Evolutionary conservation across 2,329 filamentous ascomycete species (phyloP), one percentile per base, ranked within the genome.

Genomic region (Aspergillus spinulosporus): DNA sequence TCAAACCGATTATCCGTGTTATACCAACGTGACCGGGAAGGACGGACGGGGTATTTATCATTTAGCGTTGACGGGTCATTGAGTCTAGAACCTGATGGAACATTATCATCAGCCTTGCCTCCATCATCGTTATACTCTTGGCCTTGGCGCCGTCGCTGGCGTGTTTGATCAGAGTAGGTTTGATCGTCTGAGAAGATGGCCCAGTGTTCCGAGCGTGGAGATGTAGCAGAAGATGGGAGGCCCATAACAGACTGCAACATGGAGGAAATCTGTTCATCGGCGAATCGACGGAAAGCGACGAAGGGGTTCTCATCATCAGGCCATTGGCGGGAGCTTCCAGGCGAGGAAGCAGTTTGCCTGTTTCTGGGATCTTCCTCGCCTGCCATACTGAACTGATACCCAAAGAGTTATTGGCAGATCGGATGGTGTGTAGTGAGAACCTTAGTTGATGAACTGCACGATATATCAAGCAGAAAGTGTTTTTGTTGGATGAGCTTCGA

Each of bases 251-350:
- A 77, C 59, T 80, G 79, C 54, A 85, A 69, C 50, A 86, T 69
- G 12, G 78, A 80, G 6, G 77, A 79, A 62, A 85, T 77, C 55
- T 83, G 81, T 46, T 81, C 78, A 63, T 87, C 84, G 54, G 83
- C 81, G 67, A 82, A 84, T 59, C 80, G 81, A 62, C 84, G 84
- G 72, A 86, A 85, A 31, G 79, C 75, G 54, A 84, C 78, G 69
- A 86, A 85, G 1, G 83, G 82, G 58, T 84, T 84, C 58, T 76
- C 70, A 57, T 74, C 68, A 51, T 76, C 68, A 42, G 58, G 54
- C 63, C 63, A 64, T 56, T 59, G 55, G 32, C 61, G 59, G 12
- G 60, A 54, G 56, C 56, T 54, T 44, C 64, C 49, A 55, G 49
- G 58, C 55, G 47, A 52, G 53, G 48, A 53, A 39, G 48, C 46